Percentiles rank a stretch among this genome's conserved stretches.
These are phyloP conservation scores for Calonectria pauciramosa DNA, from an alignment of 2,329 filamentous ascomycete species.

Conservation along the genomic window DNA sequence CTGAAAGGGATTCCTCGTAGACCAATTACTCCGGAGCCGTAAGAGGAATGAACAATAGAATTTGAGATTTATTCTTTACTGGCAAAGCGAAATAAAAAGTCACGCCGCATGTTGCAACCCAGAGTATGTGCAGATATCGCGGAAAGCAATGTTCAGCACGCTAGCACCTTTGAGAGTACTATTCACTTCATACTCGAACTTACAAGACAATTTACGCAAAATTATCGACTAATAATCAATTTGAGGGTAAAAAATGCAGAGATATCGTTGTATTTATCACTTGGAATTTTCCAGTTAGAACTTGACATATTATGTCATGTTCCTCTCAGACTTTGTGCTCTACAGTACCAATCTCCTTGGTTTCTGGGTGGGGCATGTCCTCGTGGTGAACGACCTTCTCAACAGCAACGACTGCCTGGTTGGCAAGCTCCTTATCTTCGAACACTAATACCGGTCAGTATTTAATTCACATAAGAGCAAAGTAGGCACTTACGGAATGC, in stretches of 20 bases:
- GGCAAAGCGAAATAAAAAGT: no score
- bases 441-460: constrained; percentile 16
- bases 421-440: constrained; percentile 23
- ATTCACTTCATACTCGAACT: no score
- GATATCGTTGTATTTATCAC: neutral
- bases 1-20: constrained; percentile 1
- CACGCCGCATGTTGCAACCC: neutral
- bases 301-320: neutral
- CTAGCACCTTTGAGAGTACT: neutral
- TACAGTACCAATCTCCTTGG: neutral
- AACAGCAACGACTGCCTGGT: constrained; percentile 6
- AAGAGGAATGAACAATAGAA: no score
- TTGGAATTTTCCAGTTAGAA: neutral
- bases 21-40: neutral
- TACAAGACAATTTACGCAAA: neutral
- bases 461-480: no score
- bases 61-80: no score
- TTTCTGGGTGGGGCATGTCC: neutral
- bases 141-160: neutral
- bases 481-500: constrained; percentile 12
- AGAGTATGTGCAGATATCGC: no score
- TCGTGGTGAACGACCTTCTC: constrained; percentile 21
- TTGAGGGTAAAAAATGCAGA: neutral
- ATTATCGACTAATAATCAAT: neutral
- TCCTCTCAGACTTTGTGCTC: neutral